phyloP scores from a whole-genome alignment of 441 rosid species.

The Melastoma candidum region DNA sequence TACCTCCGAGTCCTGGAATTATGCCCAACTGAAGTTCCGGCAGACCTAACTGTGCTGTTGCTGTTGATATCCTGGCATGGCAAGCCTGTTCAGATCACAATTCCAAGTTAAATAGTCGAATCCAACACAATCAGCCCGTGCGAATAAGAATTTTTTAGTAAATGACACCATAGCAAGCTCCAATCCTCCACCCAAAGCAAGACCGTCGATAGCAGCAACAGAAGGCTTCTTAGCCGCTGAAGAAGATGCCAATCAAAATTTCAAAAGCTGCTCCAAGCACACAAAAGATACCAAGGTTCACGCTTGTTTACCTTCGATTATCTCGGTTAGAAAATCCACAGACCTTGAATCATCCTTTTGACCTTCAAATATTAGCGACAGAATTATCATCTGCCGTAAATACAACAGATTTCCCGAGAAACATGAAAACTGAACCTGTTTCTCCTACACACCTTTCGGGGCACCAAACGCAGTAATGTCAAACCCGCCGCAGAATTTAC shows the following conservation, averaged over 20 bases:
- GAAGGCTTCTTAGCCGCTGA: constrained; percentile 11
- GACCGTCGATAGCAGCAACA: neutral
- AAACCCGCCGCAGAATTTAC: constrained; percentile 18
- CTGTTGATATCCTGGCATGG: constrained; percentile 4
- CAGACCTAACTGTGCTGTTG: neutral
- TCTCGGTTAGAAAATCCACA: constrained; percentile 3
- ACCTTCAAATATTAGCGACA: too few relatives aligned
- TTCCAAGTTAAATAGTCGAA: neutral
- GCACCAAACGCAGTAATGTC: constrained; percentile 5
- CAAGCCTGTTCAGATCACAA: constrained; percentile 3
- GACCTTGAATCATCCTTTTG: neutral
- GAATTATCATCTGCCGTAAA: too few relatives aligned
- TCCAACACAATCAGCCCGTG: neutral
- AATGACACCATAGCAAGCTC: constrained; percentile 7
- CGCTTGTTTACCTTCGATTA: constrained; percentile 1
- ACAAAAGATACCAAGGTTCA: neutral
- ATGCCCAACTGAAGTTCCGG: neutral
- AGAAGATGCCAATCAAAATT: neutral
- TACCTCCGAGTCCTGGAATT: constrained; percentile 11
- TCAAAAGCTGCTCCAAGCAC: neutral
- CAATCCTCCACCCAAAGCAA: constrained; percentile 8
- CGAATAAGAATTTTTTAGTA: neutral
- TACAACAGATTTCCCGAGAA: neutral
- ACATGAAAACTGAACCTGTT: neutral
- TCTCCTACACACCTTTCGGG: neutral